phyloP scores from a whole-genome alignment of 306 rosid species.

The Prunus campanulata region DNA sequence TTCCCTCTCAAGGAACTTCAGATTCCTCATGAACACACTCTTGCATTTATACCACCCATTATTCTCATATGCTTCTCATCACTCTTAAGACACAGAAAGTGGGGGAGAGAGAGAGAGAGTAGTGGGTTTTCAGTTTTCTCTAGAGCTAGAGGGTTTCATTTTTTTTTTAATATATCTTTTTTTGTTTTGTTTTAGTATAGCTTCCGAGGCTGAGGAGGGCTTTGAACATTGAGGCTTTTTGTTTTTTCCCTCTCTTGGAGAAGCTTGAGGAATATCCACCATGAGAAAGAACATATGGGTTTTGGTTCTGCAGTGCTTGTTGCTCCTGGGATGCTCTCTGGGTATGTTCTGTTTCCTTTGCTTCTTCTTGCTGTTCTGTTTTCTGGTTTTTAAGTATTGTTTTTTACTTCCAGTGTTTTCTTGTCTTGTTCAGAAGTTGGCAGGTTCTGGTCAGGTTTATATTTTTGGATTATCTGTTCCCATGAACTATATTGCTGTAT shows the following conservation, averaged over 20 bases:
- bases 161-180: background rate
- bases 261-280: background rate
- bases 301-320: slow-evolving; percentile 42
- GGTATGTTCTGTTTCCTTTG: slow-evolving; percentile 45
- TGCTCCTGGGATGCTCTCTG: slow-evolving; percentile 44
- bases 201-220: background rate
- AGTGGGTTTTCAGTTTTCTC: background rate
- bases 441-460: slow-evolving; percentile 10
- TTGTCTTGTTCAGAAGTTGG: slow-evolving; percentile 14
- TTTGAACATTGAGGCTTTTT: background rate
- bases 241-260: background rate
- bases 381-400: background rate
- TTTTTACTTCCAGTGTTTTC: background rate
- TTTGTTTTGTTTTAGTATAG: too few relatives aligned
- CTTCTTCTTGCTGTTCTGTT: background rate
- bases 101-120: background rate
- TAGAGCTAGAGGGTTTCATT: background rate
- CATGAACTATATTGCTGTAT: background rate
- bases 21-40: slow-evolving; percentile 46
- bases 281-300: slow-evolving; percentile 44
- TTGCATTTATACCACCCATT: slow-evolving; percentile 22
- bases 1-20: slow-evolving; percentile 58
- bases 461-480: background rate
- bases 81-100: background rate
- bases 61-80: background rate